A percentile compares a stretch with the other conserved stretches of the same genome.
Evolutionary conservation across 768 basidiomycete species (phyloP).

Genomic region (Tricholoma terreum): DNA sequence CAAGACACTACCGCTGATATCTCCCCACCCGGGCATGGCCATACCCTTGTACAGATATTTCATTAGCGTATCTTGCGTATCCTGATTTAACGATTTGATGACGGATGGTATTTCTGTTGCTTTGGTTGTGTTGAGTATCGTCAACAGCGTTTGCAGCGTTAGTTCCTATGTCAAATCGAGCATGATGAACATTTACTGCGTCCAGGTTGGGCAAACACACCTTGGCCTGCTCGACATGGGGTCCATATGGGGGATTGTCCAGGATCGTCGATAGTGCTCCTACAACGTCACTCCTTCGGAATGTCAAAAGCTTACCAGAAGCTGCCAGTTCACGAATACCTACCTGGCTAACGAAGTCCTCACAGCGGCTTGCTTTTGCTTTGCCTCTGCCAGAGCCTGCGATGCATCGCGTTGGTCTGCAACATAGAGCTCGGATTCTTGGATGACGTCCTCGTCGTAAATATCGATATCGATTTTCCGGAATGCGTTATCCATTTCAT

Average conservation of each 20-base stretch:
- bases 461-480: conserved; percentile 93
- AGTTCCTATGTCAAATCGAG: conserved; percentile 48
- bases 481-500: conserved; percentile 56
- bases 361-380: conserved; percentile 59
- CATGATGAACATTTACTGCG: conserved; percentile 1
- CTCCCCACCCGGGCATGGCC: conserved; percentile 63
- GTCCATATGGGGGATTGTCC: conserved; percentile 85
- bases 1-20: conserved; percentile 56
- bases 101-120: conserved; percentile 78
- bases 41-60: conserved; percentile 99
- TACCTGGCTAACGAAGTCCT: conserved; percentile 74
- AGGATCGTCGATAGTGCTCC: conserved; percentile 72
- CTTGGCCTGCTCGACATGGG: conserved; percentile 86
- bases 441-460: conserved; percentile 87
- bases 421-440: conserved; percentile 83
- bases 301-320: background rate
- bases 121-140: conserved; percentile 93
- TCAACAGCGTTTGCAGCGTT: conserved; percentile 75
- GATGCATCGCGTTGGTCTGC: conserved; percentile 78
- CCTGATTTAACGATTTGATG: conserved; percentile 68
- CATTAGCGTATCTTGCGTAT: conserved; percentile 89
- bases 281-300: conserved; percentile 65
- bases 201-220: conserved; percentile 35
- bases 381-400: conserved; percentile 72
- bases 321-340: conserved; percentile 21